Percentiles rank a stretch among this genome's conserved stretches.
Evolutionary conservation across 164 flowering plant genomes (phyloP).

Genomic region (Annona cherimola): DNA sequence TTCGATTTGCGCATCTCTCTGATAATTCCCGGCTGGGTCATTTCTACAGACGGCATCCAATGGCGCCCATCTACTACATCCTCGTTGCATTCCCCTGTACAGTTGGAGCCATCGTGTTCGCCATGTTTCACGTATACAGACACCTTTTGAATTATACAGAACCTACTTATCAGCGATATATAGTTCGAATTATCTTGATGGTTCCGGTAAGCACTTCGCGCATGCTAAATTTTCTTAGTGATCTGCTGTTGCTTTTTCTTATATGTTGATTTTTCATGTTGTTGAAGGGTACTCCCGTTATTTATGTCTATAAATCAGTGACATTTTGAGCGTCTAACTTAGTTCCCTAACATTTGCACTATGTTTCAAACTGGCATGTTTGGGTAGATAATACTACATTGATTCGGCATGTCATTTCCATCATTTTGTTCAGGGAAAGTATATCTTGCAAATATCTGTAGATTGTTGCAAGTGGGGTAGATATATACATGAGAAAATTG

Average conservation of each 20-base stretch:
- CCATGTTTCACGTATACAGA: slow-evolving; percentile 74
- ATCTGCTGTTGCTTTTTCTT: not conserved
- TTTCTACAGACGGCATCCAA: not conserved
- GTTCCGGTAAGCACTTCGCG: slow-evolving; percentile 73
- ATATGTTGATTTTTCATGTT: not conserved
- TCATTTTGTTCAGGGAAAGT: no score
- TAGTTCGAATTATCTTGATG: slow-evolving; percentile 95
- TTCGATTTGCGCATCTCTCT: not conserved
- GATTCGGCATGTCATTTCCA: no score
- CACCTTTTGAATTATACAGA: slow-evolving; percentile 95
- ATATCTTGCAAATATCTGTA: no score
- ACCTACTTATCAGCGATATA: slow-evolving; percentile 91
- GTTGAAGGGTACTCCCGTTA: no score
- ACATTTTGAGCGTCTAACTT: no score
- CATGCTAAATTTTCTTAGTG: not conserved
- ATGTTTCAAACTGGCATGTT: no score
- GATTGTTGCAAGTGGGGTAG: no score
- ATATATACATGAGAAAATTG: no score
- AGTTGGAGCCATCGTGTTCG: slow-evolving; percentile 66
- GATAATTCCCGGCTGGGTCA: not conserved
- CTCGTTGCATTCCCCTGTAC: slow-evolving; percentile 73
- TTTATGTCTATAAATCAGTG: no score
- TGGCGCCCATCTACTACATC: slow-evolving; percentile 48
- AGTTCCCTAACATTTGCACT: no score
- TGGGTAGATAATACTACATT: no score